Conservation (phyloP, 495 filamentous ascomycete genomes). For the Copromyces sp. region DNA sequence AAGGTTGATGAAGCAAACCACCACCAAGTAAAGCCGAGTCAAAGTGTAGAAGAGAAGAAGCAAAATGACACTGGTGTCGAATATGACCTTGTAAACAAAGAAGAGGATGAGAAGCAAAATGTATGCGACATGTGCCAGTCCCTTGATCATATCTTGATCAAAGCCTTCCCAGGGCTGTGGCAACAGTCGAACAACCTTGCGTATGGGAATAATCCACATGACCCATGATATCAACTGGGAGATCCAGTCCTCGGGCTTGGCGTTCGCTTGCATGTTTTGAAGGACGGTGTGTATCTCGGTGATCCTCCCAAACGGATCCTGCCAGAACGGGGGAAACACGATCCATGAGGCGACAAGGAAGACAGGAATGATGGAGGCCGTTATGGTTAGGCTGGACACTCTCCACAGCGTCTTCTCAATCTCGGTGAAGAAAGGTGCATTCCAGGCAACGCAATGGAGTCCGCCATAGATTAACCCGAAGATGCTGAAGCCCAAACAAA, state of each 20-base stretch:
- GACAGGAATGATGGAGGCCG: neutral
- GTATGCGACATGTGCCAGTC: neutral
- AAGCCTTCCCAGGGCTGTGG: neutral
- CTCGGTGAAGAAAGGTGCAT: neutral
- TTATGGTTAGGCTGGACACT: neutral
- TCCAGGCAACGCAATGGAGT: neutral
- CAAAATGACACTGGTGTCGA: neutral
- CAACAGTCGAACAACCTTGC: neutral
- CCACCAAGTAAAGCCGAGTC: neutral
- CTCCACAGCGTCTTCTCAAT: neutral
- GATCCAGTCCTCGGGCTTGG: neutral
- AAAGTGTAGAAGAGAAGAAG: neutral
- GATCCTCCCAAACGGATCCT: neutral
- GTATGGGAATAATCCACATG: neutral
- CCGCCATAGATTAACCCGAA: neutral
- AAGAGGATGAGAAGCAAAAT: neutral
- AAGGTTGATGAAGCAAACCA: neutral
- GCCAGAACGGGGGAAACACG: neutral
- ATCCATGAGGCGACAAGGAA: neutral
- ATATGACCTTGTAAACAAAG: neutral
- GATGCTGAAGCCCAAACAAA: neutral
- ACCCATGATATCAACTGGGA: neutral
- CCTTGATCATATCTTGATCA: neutral
- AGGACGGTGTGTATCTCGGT: neutral
- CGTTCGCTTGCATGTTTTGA: neutral